These are phyloP conservation scores for Picochlorum sp. DNA, from an alignment of 139 green algal genomes.

Conservation along the genomic window DNA sequence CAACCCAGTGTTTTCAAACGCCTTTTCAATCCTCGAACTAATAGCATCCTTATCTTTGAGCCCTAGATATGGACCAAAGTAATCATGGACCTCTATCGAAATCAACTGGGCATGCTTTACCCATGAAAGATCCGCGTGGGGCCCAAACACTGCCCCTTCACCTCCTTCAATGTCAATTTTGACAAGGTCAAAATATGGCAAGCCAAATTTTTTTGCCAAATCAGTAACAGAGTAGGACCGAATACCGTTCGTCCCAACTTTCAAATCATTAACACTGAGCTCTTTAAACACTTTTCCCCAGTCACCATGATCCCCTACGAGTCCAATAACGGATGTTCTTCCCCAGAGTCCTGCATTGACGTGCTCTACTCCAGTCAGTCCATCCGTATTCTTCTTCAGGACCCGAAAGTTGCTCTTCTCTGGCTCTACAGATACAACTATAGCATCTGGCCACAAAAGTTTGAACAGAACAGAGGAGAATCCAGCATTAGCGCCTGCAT, in stretches of 20 bases:
- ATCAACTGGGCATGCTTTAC: background rate
- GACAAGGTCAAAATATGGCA: slow-evolving; percentile 15
- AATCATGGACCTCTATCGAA: slow-evolving; percentile 15
- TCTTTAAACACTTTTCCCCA: slow-evolving; percentile 18
- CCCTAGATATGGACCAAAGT: background rate
- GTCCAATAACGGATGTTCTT: background rate
- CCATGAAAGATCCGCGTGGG: slow-evolving; percentile 6
- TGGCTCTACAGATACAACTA: slow-evolving; percentile 9
- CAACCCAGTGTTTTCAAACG: slow-evolving; percentile 1
- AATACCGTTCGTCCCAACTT: background rate
- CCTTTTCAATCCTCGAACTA: background rate
- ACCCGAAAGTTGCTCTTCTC: slow-evolving; percentile 7
- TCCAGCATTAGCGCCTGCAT: slow-evolving; percentile 11
- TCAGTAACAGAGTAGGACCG: slow-evolving; percentile 5
- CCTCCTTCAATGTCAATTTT: slow-evolving; percentile 14
- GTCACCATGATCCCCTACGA: background rate
- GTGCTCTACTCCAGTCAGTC: background rate
- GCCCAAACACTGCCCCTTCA: slow-evolving; percentile 12
- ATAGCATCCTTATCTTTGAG: background rate
- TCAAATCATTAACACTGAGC: background rate
- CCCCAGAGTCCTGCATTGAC: slow-evolving; percentile 19
- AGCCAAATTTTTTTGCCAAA: background rate
- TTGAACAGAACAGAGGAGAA: slow-evolving; percentile 14
- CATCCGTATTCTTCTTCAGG: slow-evolving; percentile 8
- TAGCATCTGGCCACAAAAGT: slow-evolving; percentile 14